Evolutionary conservation across 164 flowering plant genomes (phyloP), one percentile per base, ranked within the genome.

Genomic region (Liriodendron chinense): DNA sequence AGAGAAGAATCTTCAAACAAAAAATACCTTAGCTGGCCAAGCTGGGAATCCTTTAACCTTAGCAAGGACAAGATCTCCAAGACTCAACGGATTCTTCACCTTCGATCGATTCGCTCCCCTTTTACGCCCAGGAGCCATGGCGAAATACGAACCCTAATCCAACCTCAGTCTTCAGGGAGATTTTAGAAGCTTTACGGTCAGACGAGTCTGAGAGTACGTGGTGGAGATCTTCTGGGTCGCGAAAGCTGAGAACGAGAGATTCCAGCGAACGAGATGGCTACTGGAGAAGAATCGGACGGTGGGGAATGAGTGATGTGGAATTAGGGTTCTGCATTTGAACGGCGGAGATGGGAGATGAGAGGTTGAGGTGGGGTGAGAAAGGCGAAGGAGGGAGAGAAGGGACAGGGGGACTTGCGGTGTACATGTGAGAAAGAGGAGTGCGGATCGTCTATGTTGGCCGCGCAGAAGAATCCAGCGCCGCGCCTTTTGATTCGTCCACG

Each of bases 21-120:
- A 69, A 16, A 74, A 65, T n/a, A 93, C 99, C 97, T 91, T 93
- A 9, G 99, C 98, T 62, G 99, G 98, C 98, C 99, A 94, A 34
- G 89, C 79, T 25, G 97, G 99, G 71, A 86, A 90, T 21, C 99
- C 99, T 85, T 96, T 94, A 78, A 94, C 99, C 81, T 96, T 96
- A 74, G 98, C 99, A 7, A 96, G 96, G 20, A 96, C 99, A n/a
- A 96, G 96, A 94, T 96, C 99, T 50, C 99, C 99, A 70, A 96
- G 72, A 68, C 89, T 82, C 84, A 92, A 84, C 80, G 87, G 82
- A 61, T 78, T 75, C 81, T 83, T 86, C 13, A 77, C 75, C 76
- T 85, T 88, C 9, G 80, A 84, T 74, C 86, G 81, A 65, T 80
- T 88, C 26, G 87, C 94, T 82, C 94, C 97, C 63, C 72, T 87